Base-by-base conservation (phyloP, 73 alveolate species). In the Symbiodinium natans region DNA sequence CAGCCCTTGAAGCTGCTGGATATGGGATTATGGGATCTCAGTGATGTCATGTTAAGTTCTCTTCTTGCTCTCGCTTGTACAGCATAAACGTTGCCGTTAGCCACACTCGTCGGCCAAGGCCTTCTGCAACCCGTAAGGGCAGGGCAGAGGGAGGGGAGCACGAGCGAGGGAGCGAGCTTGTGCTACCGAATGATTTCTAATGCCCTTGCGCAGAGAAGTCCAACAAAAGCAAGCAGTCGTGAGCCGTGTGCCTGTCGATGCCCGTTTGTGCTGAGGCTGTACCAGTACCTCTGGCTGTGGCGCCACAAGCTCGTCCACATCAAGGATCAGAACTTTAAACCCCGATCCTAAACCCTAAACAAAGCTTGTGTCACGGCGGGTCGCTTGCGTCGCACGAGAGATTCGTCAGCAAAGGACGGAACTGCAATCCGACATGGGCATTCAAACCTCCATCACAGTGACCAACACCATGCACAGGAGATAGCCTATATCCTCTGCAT, bases 231-330 rank as follows among this genome's bases (percentile, higher is more conserved):
- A 21, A n/a, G n/a, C n/a, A n/a, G n/a, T 56, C 27, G 17, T 56
- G 31, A 21, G 17, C 0, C 27, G 75, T 56, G 17, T 56, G 1
- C n/a, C 27, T 56, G 17, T 29, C 27, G 83, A n/a, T 23, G 17
- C 38, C n/a, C 41, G 36, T 71, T 27, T 21, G 1, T 27, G 83
- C n/a, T 27, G 19, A 25, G 29, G 41, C 38, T 33, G 33, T 33
- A 31, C 87, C 59, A 82, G 94, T 88, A 88, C 86, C 33, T 88
- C 13, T 63, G 48, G 46, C 86, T 88, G 5, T 88, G 95, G 95
- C 95, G 41, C 48, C 40, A 31, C 84, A 80, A 48, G 46, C 41
- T 88, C 46, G 33, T 88, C 41, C 95, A 83, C 36, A 63, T 38
- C n/a, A 36, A 36, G 41, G n/a, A n/a, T n/a, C n/a, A n/a, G n/a